phyloP scores from a whole-genome alignment of 305 asterid genomes.

The Fraxinus greggii region DNA sequence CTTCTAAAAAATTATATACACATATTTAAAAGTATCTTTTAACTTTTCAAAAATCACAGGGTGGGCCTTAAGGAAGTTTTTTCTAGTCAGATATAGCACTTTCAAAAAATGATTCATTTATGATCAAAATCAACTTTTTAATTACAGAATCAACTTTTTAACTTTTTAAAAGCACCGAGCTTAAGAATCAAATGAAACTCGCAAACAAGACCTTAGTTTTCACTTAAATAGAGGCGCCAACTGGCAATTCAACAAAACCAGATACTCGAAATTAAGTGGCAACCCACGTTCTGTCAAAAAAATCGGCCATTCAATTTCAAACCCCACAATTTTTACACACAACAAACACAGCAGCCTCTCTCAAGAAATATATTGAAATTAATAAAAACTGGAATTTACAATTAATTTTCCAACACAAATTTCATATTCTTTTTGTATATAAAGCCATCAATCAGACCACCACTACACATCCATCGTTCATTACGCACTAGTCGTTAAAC shows the following conservation, averaged over 20 bases:
- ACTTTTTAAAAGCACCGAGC: neutral
- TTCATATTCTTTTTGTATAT: slow-evolving; percentile 6
- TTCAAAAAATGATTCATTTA: neutral
- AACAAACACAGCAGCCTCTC: neutral
- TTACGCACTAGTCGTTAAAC: neutral
- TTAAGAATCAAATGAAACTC: slow-evolving; percentile 3
- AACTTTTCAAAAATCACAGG: neutral
- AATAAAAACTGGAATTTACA: neutral
- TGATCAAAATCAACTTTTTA: neutral
- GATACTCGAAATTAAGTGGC: slow-evolving; percentile 13
- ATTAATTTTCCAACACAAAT: neutral
- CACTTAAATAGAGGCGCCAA: neutral
- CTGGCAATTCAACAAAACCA: slow-evolving; percentile 32
- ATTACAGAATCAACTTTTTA: neutral
- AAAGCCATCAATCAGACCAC: neutral
- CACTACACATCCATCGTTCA: neutral
- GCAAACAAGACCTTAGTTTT: slow-evolving; percentile 22
- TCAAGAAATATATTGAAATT: neutral
- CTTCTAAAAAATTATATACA: neutral
- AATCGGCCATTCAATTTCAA: neutral
- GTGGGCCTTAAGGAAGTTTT: neutral
- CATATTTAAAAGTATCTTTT: neutral
- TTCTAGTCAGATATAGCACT: neutral
- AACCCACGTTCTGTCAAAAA: slow-evolving; percentile 19
- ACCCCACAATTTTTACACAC: neutral